A percentile compares a stretch with the other conserved stretches of the same genome.
Evolutionary conservation across 2,329 filamentous ascomycete species (phyloP).

Genomic region (Massarina eburnea): DNA sequence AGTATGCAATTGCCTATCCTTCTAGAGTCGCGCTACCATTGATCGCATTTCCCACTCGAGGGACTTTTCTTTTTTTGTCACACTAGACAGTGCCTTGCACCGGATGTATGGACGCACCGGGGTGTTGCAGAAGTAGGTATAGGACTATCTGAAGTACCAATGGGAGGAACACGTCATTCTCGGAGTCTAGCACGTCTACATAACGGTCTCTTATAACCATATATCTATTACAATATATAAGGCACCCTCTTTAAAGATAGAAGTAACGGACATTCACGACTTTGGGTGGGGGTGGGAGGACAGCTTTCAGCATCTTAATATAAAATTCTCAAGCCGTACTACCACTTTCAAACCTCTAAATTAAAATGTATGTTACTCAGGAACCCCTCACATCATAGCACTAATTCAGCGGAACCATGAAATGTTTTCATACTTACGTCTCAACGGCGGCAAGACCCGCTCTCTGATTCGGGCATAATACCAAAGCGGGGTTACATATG

Average conservation of each 20-base stretch:
- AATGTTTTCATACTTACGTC: not conserved
- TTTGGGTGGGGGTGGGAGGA: not conserved
- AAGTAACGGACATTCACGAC: not conserved
- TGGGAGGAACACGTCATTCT: not conserved
- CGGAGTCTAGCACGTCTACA: not conserved
- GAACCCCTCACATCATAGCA: too few relatives aligned
- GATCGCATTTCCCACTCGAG: not conserved
- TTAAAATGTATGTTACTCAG: too few relatives aligned
- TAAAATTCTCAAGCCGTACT: too few relatives aligned
- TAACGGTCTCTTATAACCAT: not conserved
- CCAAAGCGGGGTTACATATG: not conserved
- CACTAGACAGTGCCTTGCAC: not conserved
- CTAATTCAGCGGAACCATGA: too few relatives aligned
- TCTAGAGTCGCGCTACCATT: constrained; percentile 2
- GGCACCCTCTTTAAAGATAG: not conserved
- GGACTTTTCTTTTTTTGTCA: not conserved
- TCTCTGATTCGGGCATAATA: not conserved
- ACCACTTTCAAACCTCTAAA: too few relatives aligned
- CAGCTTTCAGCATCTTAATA: too few relatives aligned
- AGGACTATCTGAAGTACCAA: not conserved
- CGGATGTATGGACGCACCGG: not conserved
- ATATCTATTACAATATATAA: not conserved
- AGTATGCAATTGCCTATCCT: constrained; percentile 25
- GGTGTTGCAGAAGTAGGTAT: too few relatives aligned
- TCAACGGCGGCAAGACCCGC: not conserved